phyloP scores from a whole-genome alignment of 495 filamentous ascomycete genomes.

The Delitschia confertaspora region DNA sequence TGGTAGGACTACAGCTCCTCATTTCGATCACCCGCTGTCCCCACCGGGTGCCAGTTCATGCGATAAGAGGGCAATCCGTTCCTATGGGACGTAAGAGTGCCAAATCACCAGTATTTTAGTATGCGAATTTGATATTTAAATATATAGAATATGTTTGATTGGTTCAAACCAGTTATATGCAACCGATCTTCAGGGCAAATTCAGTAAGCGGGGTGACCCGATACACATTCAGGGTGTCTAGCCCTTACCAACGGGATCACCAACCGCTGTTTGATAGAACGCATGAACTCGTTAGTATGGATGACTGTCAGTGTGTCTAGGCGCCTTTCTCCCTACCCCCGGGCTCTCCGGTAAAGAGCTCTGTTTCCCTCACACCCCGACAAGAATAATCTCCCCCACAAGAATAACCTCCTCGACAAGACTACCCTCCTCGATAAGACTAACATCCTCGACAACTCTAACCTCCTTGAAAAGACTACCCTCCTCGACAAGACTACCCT shows the following conservation, averaged over 20 bases:
- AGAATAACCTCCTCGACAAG: too few relatives aligned
- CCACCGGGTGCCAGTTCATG: background rate
- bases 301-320: slow-evolving; percentile 12
- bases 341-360: too few relatives aligned
- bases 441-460: too few relatives aligned
- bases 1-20: background rate
- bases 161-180: slow-evolving; percentile 34
- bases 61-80: slow-evolving; percentile 24
- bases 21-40: background rate
- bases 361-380: too few relatives aligned
- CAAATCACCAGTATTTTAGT: slow-evolving; percentile 35
- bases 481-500: too few relatives aligned
- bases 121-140: too few relatives aligned
- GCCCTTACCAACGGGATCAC: slow-evolving; percentile 6
- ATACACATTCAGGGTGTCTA: slow-evolving; percentile 7
- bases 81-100: slow-evolving; percentile 39
- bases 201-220: slow-evolving; percentile 27
- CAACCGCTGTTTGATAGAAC: slow-evolving; percentile 16
- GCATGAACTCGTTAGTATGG: slow-evolving; percentile 1
- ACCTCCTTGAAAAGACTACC: too few relatives aligned
- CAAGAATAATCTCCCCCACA: too few relatives aligned
- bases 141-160: too few relatives aligned
- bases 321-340: slow-evolving; percentile 2
- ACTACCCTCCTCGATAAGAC: too few relatives aligned
- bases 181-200: slow-evolving; percentile 28